Percentiles rank a stretch among this genome's conserved stretches.
Evolutionary conservation across 345 rosid genomes (phyloP).

Genomic region (Euphorbia pulcherrima): DNA sequence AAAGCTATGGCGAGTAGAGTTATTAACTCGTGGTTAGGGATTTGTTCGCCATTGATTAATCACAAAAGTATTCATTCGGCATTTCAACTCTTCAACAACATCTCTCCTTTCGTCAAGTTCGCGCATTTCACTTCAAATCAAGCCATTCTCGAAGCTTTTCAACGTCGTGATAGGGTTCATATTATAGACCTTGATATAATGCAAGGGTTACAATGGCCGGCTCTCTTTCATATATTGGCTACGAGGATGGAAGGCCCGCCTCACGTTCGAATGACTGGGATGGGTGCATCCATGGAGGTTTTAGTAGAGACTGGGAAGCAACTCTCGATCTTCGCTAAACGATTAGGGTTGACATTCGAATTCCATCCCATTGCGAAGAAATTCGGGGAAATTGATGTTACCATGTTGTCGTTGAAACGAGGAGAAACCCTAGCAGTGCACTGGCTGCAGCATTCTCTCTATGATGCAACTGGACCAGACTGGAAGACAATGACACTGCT

Average conservation of each 20-base stretch:
- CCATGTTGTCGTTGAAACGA: conserved; percentile 27
- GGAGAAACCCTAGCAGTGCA: conserved; percentile 60
- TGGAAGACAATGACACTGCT: conserved; percentile 52
- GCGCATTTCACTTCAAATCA: conserved; percentile 74
- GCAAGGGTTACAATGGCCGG: conserved; percentile 82
- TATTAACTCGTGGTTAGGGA: conserved; percentile 63
- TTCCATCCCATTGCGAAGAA: conserved; percentile 59
- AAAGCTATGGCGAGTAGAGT: conserved; percentile 64
- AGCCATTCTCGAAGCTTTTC: conserved; percentile 66
- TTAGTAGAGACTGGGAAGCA: conserved; percentile 56
- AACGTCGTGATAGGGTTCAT: conserved; percentile 47
- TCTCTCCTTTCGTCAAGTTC: conserved; percentile 63
- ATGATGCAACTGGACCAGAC: conserved; percentile 57
- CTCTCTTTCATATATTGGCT: conserved; percentile 61
- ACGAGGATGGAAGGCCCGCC: conserved; percentile 62
- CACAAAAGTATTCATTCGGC: conserved; percentile 35
- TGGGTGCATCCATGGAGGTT: conserved; percentile 52
- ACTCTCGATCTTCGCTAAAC: conserved; percentile 54
- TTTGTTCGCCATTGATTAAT: conserved; percentile 50
- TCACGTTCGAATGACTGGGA: conserved; percentile 50
- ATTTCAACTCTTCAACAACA: conserved; percentile 53
- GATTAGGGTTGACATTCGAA: conserved; percentile 56
- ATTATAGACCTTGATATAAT: conserved; percentile 64
- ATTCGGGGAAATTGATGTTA: conserved; percentile 45
- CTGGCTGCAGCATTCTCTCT: conserved; percentile 62